Evolutionary conservation across 306 rosid species (phyloP).

Genomic region (Vigna nakashimae): DNA sequence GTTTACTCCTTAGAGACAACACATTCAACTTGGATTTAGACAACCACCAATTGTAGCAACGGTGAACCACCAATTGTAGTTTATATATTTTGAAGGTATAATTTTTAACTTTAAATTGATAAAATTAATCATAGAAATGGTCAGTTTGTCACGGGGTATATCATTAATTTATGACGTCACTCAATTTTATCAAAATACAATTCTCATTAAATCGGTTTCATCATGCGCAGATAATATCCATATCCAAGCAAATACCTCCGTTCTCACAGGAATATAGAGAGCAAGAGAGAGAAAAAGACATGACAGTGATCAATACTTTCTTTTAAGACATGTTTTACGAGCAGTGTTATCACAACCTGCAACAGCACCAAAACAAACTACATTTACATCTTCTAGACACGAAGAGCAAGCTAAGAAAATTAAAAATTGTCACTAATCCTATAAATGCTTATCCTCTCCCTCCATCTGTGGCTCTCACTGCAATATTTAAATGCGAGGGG

Average conservation of each 20-base stretch:
- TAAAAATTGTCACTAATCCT: conserved; percentile 48
- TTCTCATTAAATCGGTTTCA: background rate
- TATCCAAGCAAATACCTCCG: background rate
- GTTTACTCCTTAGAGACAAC: conserved; percentile 29
- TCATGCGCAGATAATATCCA: background rate
- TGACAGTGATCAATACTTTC: conserved; percentile 23
- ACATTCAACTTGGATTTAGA: background rate
- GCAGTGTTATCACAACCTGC: conserved; percentile 25
- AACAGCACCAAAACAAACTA: conserved; percentile 40
- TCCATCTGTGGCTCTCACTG: conserved; percentile 43
- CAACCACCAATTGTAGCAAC: conserved; percentile 34
- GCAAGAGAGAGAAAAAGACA: background rate
- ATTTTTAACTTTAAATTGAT: background rate
- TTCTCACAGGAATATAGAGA: background rate
- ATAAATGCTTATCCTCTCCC: conserved; percentile 43
- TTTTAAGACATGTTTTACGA: conserved; percentile 27
- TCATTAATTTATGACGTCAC: background rate
- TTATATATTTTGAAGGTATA: background rate
- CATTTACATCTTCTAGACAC: conserved; percentile 55
- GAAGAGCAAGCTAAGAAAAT: conserved; percentile 42
- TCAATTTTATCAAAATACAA: background rate
- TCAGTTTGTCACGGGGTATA: background rate
- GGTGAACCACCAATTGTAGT: conserved; percentile 15
- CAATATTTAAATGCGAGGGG: conserved; percentile 28
- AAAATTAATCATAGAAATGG: background rate